phyloP scores from a whole-genome alignment of 192 early-diverging fungal genomes.

The Diversispora epigaea region DNA sequence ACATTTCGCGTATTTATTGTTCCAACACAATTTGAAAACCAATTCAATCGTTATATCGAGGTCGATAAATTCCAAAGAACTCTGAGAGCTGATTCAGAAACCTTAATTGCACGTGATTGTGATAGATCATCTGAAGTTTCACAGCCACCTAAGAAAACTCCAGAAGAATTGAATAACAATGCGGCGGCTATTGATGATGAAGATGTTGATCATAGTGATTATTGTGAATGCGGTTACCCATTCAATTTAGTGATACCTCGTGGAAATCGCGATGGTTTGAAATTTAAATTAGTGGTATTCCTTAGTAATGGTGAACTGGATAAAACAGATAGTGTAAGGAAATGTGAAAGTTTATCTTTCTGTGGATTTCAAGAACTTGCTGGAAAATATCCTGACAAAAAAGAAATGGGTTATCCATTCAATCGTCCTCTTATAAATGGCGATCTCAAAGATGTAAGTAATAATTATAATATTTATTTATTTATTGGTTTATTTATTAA shows the following conservation, averaged over 20 bases:
- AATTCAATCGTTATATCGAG: background rate
- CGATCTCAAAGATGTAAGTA: background rate
- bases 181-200: background rate
- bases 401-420: conserved; percentile 15
- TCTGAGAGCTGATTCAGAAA: background rate
- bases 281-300: conserved; percentile 20
- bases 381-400: background rate
- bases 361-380: background rate
- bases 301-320: background rate
- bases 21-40: background rate
- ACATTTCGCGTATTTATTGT: background rate
- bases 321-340: background rate
- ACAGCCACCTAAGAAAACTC: conserved; percentile 2
- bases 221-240: conserved; percentile 21
- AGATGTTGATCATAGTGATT: background rate
- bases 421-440: conserved; percentile 8
- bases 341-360: conserved; percentile 6
- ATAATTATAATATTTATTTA: too few relatives aligned
- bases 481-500: too few relatives aligned
- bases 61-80: background rate
- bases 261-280: background rate
- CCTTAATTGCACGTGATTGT: background rate
- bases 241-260: background rate
- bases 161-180: background rate
- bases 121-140: conserved; percentile 1